These are phyloP conservation scores for Zygotorulaspora danielsina DNA, from an alignment of 805 yeast species.

Conservation along the genomic window DNA sequence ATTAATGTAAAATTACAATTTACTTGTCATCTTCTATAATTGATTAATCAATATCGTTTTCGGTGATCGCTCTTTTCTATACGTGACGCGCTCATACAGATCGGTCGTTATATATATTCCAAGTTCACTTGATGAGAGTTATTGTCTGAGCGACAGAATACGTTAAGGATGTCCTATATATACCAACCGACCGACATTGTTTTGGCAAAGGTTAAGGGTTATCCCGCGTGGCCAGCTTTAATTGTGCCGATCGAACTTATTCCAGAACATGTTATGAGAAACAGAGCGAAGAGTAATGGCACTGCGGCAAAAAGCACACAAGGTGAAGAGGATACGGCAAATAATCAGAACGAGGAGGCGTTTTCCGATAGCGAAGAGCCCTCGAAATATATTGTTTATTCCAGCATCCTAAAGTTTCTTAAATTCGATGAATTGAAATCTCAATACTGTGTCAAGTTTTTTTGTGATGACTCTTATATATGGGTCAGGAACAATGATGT, in stretches of 20 bases:
- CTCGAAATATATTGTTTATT: conserved; percentile 23
- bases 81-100: too few species aligned
- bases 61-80: background rate
- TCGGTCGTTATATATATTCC: too few species aligned
- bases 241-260: conserved; percentile 56
- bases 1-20: conserved; percentile 2
- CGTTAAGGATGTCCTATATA: conserved; percentile 4
- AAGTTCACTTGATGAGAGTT: too few species aligned
- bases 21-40: too few species aligned
- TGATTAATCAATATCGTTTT: background rate
- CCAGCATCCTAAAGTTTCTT: conserved; percentile 26
- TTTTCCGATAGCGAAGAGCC: conserved; percentile 11
- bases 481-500: conserved; percentile 32
- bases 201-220: conserved; percentile 79
- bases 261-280: conserved; percentile 51
- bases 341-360: conserved; percentile 14
- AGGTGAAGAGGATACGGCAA: conserved; percentile 3
- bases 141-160: background rate
- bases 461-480: conserved; percentile 34
- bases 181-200: conserved; percentile 53
- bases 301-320: conserved; percentile 3
- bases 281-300: conserved; percentile 6
- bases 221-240: conserved; percentile 90
- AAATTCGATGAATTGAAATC: conserved; percentile 19
- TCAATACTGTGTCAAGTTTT: conserved; percentile 34